Percentiles rank a stretch among this genome's conserved stretches.
These are phyloP conservation scores for Diaporthe helianthi DNA, from an alignment of 2,329 filamentous ascomycete genomes.

Conservation along the genomic window DNA sequence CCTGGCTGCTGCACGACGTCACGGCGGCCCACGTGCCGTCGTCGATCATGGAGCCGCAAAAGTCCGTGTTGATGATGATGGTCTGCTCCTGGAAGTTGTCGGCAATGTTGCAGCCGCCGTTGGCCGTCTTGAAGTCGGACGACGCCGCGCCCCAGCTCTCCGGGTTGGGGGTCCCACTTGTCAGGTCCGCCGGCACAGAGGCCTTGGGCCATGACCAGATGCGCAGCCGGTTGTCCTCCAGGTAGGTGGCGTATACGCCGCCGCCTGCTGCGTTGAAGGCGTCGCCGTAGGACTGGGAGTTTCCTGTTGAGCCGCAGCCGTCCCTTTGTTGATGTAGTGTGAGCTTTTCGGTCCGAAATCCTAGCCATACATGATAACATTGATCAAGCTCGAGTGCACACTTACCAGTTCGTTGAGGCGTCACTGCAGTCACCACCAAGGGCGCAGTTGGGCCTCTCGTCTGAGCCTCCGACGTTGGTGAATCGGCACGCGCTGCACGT, in stretches of 20 bases:
- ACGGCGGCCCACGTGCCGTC: conserved; percentile 35
- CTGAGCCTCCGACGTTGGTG: conserved; percentile 36
- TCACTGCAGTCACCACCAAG: conserved; percentile 36
- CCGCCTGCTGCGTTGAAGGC: conserved; percentile 57
- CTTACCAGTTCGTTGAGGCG: conserved; percentile 35
- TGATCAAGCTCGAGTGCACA: too few species aligned
- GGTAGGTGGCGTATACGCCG: conserved; percentile 51
- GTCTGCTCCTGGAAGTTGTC: conserved; percentile 61
- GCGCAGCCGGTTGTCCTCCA: conserved; percentile 49
- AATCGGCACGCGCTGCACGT: conserved; percentile 54
- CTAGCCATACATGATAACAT: fast-evolving
- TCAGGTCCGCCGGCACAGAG: conserved; percentile 51
- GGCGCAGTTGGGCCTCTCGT: conserved; percentile 35
- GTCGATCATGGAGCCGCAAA: conserved; percentile 41
- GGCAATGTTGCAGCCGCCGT: conserved; percentile 60
- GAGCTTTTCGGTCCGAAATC: neutral
- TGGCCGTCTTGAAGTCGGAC: conserved; percentile 43
- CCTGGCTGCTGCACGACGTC: conserved; percentile 34
- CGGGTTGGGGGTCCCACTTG: conserved; percentile 48
- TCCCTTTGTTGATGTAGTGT: conserved; percentile 19
- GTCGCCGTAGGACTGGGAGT: conserved; percentile 47
- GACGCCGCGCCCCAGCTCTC: conserved; percentile 49
- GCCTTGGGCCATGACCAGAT: conserved; percentile 54
- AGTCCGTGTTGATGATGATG: conserved; percentile 49
- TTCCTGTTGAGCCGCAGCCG: conserved; percentile 38